Conservation (phyloP, 2,329 filamentous ascomycete genomes). For the Pseudopyrenochaeta lycopersici region DNA sequence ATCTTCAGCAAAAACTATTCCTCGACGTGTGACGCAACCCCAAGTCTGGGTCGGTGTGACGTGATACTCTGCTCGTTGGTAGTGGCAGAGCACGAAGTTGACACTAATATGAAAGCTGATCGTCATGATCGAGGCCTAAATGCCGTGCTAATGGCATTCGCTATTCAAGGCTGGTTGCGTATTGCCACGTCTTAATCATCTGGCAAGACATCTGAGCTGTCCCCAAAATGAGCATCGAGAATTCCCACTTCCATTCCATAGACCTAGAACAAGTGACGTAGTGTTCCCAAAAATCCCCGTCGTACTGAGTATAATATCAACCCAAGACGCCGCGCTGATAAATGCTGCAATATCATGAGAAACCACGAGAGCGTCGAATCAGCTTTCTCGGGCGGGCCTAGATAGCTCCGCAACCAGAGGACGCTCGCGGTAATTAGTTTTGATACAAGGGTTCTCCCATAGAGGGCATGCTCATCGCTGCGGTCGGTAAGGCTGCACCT, state of each 20-base stretch:
- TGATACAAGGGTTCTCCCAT: background rate
- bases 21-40: background rate
- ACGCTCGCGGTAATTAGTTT: background rate
- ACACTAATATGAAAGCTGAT: no score
- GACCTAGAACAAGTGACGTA: background rate
- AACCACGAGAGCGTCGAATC: background rate
- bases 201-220: no score
- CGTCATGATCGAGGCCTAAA: no score
- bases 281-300: background rate
- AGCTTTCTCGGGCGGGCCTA: background rate
- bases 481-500: slow-evolving; percentile 30
- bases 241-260: background rate
- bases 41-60: background rate
- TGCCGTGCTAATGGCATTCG: no score
- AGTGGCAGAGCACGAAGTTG: no score
- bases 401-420: background rate
- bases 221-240: no score
- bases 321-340: slow-evolving; percentile 30
- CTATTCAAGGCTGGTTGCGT: no score
- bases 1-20: background rate
- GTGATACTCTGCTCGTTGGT: background rate
- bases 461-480: slow-evolving; percentile 17
- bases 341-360: slow-evolving; percentile 22
- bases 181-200: no score
- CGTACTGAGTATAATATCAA: slow-evolving; percentile 3